phyloP scores from a whole-genome alignment of 805 yeast species.

The Nakazawaea ernobii region DNA sequence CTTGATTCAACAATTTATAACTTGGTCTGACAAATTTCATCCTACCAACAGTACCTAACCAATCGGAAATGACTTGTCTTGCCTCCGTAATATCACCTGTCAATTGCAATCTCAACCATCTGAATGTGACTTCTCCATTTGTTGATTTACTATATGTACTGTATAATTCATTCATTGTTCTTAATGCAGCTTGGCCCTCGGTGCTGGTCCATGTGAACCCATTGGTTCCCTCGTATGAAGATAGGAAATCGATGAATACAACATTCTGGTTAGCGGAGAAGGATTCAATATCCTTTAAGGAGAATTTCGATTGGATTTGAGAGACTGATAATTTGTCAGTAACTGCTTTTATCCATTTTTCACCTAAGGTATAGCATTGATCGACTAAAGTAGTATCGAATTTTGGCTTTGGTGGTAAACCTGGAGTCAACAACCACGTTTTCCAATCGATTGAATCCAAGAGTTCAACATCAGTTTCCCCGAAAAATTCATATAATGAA shows the following conservation, averaged over 20 bases:
- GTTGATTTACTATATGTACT: conserved; percentile 43
- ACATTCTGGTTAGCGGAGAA: conserved; percentile 76
- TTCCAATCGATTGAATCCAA: conserved; percentile 80
- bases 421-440: conserved; percentile 74
- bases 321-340: conserved; percentile 14
- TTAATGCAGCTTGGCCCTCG: conserved; percentile 27
- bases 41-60: conserved; percentile 90
- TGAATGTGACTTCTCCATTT: conserved; percentile 77
- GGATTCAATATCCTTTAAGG: conserved; percentile 40
- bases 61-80: conserved; percentile 57
- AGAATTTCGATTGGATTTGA: conserved; percentile 29
- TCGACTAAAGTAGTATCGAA: conserved; percentile 79
- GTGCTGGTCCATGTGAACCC: conserved; percentile 31
- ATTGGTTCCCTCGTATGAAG: conserved; percentile 39
- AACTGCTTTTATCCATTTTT: conserved; percentile 51
- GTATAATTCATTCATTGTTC: conserved; percentile 25
- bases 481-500: conserved; percentile 59
- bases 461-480: conserved; percentile 34
- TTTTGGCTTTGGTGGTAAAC: conserved; percentile 83
- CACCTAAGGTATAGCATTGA: conserved; percentile 60
- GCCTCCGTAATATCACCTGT: conserved; percentile 40
- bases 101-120: conserved; percentile 69
- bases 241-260: conserved; percentile 68
- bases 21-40: conserved; percentile 94
- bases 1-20: conserved; percentile 56